These are phyloP conservation scores for Lachnellula willkommii DNA, from an alignment of 2,329 filamentous ascomycete species.

Conservation along the genomic window DNA sequence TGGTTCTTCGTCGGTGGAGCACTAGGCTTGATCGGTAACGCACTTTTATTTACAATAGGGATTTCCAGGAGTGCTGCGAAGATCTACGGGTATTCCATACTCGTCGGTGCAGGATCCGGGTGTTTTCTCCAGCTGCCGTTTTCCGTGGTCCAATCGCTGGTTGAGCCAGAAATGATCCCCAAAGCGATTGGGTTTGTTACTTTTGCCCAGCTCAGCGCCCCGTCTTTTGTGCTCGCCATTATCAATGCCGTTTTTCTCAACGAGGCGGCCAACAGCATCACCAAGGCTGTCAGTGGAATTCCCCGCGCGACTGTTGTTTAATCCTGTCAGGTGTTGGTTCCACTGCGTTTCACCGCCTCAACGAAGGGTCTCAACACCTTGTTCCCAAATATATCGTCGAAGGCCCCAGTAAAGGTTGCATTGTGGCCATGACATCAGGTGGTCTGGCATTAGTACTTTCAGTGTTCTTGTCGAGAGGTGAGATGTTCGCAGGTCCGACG, in stretches of 20 bases:
- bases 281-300: background rate
- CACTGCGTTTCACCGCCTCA: background rate
- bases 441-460: background rate
- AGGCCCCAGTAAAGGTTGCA: background rate
- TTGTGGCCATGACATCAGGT: background rate
- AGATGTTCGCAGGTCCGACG: background rate
- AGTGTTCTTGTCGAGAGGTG: background rate
- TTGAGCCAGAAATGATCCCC: background rate
- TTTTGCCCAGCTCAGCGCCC: background rate
- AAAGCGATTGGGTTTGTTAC: background rate
- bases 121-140: background rate
- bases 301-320: background rate
- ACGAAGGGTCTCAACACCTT: background rate
- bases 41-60: constrained; percentile 9
- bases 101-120: background rate
- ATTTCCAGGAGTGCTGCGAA: background rate
- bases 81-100: background rate
- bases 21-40: constrained; percentile 28
- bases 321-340: background rate
- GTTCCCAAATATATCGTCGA: background rate
- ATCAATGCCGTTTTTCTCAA: background rate
- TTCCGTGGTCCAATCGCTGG: constrained; percentile 24
- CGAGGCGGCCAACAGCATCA: background rate
- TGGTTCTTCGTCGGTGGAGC: constrained; percentile 32
- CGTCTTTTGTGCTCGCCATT: background rate